Evolutionary conservation across 148 eudicot species (phyloP), one percentile per base, ranked within the genome.

Genomic region (Chenopodium berlandieri): DNA sequence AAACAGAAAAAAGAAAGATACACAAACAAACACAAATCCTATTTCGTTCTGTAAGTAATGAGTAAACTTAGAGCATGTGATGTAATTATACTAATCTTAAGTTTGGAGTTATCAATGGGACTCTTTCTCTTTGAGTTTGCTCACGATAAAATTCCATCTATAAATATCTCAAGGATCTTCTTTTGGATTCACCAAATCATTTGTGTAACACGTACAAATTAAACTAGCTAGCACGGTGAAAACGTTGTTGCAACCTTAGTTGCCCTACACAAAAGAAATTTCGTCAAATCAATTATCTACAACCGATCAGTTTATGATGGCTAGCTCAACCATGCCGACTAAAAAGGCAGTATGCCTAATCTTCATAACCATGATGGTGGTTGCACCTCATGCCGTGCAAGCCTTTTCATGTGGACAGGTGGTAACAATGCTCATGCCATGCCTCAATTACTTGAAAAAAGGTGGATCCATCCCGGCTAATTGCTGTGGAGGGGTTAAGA

Each of bases 401-500:
- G 87, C 84, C 62, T 37, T 87, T 19, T 60, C 77, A 25, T 85
- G 86, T 67, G 75, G 80, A 2, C 31, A 68, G 34, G 89, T 85
- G 48, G 31, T 76, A 67, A 23, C n/a, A 11, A 10, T 2, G 7
- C 2, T 85, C 66, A 14, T 63, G 16, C 87, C 87, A 40, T 87
- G 89, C 82, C 63, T 87, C 3, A 14, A 46, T 58, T 87, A 85
- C 84, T 47, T 87, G 78, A 82, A 73, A 71, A 78, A 77, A 7
- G 89, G 89, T 0, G 86, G 87, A 7, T 7, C 9, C 0, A 70
- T 79, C 8, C 27, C 87, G 1, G 17, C 78, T 1, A 32, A 3
- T 5, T 87, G 89, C 71, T 87, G 89, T 78, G 71, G 54, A 25
- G 89, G 87, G 64, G 78, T 79, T 71, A 48, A 63, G 73, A 19